phyloP scores from a whole-genome alignment of 345 rosid species.

The Eucalyptus cloeziana region DNA sequence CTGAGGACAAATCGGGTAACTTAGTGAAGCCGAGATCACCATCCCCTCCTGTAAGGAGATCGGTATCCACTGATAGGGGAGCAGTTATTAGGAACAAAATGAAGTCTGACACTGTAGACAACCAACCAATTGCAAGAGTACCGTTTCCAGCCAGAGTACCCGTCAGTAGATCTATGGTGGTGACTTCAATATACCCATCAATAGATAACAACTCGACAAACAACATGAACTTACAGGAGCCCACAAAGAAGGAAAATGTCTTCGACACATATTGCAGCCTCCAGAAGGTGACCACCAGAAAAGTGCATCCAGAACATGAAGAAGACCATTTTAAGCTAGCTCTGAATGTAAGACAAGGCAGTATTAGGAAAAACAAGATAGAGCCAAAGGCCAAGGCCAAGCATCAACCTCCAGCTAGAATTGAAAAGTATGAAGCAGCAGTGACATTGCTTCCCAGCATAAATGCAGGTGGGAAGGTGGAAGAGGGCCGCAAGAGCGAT shows the following conservation, averaged over 20 bases:
- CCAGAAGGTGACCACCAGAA: conserved; percentile 44
- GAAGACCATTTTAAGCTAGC: conserved; percentile 77
- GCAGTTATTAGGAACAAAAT: conserved; percentile 38
- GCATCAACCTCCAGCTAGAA: conserved; percentile 44
- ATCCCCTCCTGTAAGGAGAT: conserved; percentile 69
- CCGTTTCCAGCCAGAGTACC: conserved; percentile 88
- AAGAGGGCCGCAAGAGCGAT: conserved; percentile 49
- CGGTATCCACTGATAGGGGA: conserved; percentile 80
- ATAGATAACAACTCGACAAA: conserved; percentile 23
- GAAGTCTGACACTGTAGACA: conserved; percentile 45
- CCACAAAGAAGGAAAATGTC: conserved; percentile 26
- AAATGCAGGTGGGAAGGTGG: conserved; percentile 35
- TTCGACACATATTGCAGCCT: conserved; percentile 33
- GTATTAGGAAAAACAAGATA: conserved; percentile 46
- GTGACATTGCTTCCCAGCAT: conserved; percentile 27
- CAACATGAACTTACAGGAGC: conserved; percentile 8
- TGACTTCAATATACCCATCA: conserved; percentile 25
- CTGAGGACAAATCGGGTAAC: conserved; percentile 36
- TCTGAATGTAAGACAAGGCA: conserved; percentile 72
- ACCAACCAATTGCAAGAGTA: conserved; percentile 36
- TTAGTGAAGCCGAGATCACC: conserved; percentile 46
- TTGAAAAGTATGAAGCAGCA: conserved; percentile 40
- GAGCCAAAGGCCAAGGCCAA: conserved; percentile 57
- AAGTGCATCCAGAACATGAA: conserved; percentile 46
- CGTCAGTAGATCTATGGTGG: conserved; percentile 41